Evolutionary conservation across 257 asterid genomes (phyloP), one percentile per base, ranked within the genome.

Genomic region (Thymus mandschuricus): DNA sequence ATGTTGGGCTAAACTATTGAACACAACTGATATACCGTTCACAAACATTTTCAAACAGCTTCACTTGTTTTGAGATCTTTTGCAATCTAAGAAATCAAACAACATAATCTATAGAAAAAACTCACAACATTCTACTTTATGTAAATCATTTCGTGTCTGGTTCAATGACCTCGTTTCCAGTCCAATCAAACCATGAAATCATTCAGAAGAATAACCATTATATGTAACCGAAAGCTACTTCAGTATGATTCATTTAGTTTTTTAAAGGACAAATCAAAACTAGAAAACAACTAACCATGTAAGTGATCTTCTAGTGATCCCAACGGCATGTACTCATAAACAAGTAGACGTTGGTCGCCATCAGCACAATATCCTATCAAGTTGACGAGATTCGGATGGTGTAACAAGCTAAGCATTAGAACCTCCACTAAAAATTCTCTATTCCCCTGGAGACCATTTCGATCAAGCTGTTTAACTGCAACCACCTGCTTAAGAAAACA

Each of bases 331-430:
- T 81, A 94, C 76, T 94, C 97, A 27, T 94, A 94, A 72, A 94
- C 99, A 62, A 94, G 97, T 72, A 94, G 93, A 35, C 99, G 91
- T 70, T 94, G 99, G 69, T 94, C 99, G 8, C 99, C 97, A 76
- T 91, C 98, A 38, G 98, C 98, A 81, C 97, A 94, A 81, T 94
- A 94, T 76, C 98, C 98, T 15, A 89, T 94, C 90, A 94, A 89
- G 83, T 94, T 94, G 65, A 94, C 99, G 0, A 94, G 97, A 80
- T 94, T 94, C 54, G 83, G 86, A 80, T 94, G 97, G 81, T 94
- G 97, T 51, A 89, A 81, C 66, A 94, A 84, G 88, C 98, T 94
- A 85, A 94, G 98, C 98, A 94, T 94, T 75, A 94, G 97, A 86
- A 94, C 97, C 92, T 94, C 98, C 77, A 94, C 98, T 78, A 91